Conservation (phyloP, 176 grass and related monocot species). For the Oropetium thomaeum region DNA sequence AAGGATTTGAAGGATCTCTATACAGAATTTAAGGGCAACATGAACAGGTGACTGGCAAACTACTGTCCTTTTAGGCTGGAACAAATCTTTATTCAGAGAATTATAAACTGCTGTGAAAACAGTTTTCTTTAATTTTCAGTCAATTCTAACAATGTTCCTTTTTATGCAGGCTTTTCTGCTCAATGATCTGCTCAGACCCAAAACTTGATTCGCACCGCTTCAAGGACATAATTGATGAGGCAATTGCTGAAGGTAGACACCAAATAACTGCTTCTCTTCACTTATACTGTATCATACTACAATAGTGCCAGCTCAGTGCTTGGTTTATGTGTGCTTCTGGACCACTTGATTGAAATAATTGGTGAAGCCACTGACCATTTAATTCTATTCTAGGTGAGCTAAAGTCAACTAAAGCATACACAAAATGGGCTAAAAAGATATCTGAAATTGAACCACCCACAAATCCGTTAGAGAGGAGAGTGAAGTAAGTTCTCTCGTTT, state of each 20-base stretch:
- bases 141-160: neutral
- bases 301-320: neutral
- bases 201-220: conserved; percentile 95
- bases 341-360: conserved; percentile 4
- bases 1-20: conserved; percentile 92
- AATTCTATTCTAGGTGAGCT: conserved; percentile 58
- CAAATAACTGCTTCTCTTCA: neutral
- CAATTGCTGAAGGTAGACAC: conserved; percentile 80
- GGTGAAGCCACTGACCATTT: neutral
- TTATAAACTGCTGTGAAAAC: neutral
- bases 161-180: conserved; percentile 78
- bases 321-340: conserved; percentile 5
- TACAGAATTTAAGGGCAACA: conserved; percentile 73
- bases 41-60: conserved; percentile 64
- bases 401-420: conserved; percentile 65
- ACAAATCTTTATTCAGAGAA: neutral
- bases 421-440: conserved; percentile 84
- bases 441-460: conserved; percentile 81
- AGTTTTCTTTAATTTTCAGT: neutral
- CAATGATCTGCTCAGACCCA: conserved; percentile 89
- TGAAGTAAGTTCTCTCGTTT: conserved; percentile 49
- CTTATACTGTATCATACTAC: neutral
- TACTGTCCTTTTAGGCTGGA: neutral
- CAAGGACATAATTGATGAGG: conserved; percentile 92
- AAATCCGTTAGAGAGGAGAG: conserved; percentile 69